Evolutionary conservation across 192 early-diverging fungal genomes (phyloP).

Genomic region (Thamnidium elegans): DNA sequence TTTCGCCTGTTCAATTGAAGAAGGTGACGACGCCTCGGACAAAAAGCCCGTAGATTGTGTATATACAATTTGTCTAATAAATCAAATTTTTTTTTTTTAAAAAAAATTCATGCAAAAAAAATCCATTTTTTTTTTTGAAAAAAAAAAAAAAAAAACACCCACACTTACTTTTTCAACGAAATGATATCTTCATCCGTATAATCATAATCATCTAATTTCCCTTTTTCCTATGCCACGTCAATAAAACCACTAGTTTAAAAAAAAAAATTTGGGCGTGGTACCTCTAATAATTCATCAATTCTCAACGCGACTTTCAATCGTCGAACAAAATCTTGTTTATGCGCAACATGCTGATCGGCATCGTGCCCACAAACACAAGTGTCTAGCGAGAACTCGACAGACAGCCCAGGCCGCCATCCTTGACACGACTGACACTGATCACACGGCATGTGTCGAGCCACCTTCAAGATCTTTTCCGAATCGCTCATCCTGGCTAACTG

Average conservation of each 20-base stretch:
- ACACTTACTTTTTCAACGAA: slow-evolving; percentile 20
- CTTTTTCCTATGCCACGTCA: slow-evolving; percentile 13
- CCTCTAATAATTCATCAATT: slow-evolving; percentile 49
- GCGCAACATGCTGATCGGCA: slow-evolving; percentile 43
- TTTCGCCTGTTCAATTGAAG: not conserved
- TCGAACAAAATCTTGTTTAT: slow-evolving; percentile 43
- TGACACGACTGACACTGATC: slow-evolving; percentile 42
- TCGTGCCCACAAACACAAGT: slow-evolving; percentile 48
- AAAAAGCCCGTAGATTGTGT: not conserved
- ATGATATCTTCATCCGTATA: slow-evolving; percentile 16
- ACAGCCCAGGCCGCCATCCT: slow-evolving; percentile 41
- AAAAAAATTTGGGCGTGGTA: slow-evolving; percentile 3
- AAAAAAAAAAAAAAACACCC: too few relatives aligned
- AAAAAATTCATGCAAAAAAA: too few relatives aligned
- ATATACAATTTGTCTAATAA: slow-evolving; percentile 8
- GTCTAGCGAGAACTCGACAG: slow-evolving; percentile 15
- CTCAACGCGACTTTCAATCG: slow-evolving; percentile 48
- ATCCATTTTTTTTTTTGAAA: too few relatives aligned
- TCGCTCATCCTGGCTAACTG: slow-evolving; percentile 11
- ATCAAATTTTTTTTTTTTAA: not conserved
- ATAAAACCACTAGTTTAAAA: not conserved
- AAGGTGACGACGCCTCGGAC: not conserved
- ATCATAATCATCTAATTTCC: slow-evolving; percentile 13
- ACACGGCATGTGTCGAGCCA: slow-evolving; percentile 46
- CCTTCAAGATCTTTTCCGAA: slow-evolving; percentile 9